Conservation (phyloP, 2,329 filamentous ascomycete genomes). For the Knufia fluminis region DNA sequence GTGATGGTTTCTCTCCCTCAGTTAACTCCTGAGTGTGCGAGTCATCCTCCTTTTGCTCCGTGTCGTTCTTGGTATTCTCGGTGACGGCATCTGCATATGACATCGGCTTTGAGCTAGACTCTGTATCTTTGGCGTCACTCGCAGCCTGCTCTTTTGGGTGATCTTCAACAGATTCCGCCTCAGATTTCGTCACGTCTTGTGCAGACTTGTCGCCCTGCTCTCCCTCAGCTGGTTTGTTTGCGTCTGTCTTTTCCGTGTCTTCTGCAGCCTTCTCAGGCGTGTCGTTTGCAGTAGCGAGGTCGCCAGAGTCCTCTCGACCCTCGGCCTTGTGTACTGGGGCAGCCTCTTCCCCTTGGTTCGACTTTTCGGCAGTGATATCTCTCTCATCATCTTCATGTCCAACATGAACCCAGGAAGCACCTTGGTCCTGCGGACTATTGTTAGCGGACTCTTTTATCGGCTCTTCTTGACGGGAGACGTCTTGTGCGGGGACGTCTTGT, state of each 20-base stretch:
- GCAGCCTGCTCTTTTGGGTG: neutral
- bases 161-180: neutral
- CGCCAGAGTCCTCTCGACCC: neutral
- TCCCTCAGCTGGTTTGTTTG: neutral
- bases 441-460: neutral
- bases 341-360: neutral
- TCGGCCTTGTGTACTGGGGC: neutral
- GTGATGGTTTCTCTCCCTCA: neutral
- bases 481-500: neutral
- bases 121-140: neutral
- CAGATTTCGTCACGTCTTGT: neutral
- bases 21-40: neutral
- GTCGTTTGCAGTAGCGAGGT: too few species aligned
- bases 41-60: neutral
- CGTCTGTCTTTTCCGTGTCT: slow-evolving; percentile 1
- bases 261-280: neutral
- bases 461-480: neutral
- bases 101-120: neutral
- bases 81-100: neutral
- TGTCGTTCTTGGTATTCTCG: neutral
- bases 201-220: neutral
- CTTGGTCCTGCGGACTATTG: neutral
- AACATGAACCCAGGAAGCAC: neutral
- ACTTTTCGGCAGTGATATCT: slow-evolving; percentile 3
- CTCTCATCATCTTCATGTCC: neutral